Percentiles rank a stretch among this genome's conserved stretches.
Conservation (phyloP, 1,284 basidiomycete species). For the Vanrija pseudolonga region DNA sequence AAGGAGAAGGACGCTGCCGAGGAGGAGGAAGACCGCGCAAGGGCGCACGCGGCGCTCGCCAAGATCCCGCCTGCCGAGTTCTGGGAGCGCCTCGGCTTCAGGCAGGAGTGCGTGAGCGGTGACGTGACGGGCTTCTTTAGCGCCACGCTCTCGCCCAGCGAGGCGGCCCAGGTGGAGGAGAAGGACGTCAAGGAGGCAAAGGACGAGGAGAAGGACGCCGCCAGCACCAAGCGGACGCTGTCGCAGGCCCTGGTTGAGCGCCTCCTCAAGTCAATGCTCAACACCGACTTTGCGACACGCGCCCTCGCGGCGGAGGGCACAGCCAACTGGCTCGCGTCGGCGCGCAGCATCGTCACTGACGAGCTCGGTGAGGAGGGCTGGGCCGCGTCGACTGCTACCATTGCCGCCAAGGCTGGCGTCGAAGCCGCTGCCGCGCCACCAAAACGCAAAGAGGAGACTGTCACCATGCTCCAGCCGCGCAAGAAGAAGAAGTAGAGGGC, state of each 20-base stretch:
- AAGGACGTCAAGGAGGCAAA: background rate
- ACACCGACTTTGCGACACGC: conserved; percentile 69
- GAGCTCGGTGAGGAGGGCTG: conserved; percentile 39
- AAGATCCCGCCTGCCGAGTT: conserved; percentile 63
- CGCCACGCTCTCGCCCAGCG: conserved; percentile 5
- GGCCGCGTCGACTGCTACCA: conserved; percentile 15
- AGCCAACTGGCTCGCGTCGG: conserved; percentile 62
- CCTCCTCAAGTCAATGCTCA: conserved; percentile 64
- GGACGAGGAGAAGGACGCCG: background rate
- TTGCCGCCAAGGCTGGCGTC: conserved; percentile 21
- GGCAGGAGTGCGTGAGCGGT: conserved; percentile 82
- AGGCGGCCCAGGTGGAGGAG: background rate
- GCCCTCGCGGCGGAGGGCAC: conserved; percentile 66
- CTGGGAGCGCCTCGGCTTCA: conserved; percentile 90
- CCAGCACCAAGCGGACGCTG: conserved; percentile 50
- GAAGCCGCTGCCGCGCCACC: conserved; percentile 18
- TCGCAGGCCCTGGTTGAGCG: conserved; percentile 63
- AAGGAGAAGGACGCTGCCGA: conserved; percentile 38
- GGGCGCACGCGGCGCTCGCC: conserved; percentile 47
- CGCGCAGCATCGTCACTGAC: conserved; percentile 43
- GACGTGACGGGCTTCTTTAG: conserved; percentile 87
- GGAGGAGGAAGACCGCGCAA: conserved; percentile 45
- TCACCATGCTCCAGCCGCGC: conserved; percentile 48
- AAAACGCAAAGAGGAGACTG: conserved; percentile 35
- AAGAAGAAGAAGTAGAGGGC: conserved; percentile 43